Percentiles rank a stretch among this genome's conserved stretches.
Evolutionary conservation across 2,329 filamentous ascomycete species (phyloP).

Genomic region (Drechslerella stenobrocha): DNA sequence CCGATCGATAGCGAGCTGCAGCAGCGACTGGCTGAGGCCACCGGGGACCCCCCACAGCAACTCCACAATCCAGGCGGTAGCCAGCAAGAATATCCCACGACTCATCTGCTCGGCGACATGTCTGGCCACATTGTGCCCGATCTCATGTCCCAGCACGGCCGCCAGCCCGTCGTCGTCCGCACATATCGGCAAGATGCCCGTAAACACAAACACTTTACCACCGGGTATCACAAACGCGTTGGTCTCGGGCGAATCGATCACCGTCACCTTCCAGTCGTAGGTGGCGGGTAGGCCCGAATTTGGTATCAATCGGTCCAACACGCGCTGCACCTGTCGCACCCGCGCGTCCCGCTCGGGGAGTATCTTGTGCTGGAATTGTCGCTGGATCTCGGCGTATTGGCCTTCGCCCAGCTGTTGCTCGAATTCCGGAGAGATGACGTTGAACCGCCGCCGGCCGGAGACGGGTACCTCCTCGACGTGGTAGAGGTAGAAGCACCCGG

Average conservation of each 20-base stretch:
- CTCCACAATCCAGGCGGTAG: conserved; percentile 55
- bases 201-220: conserved; percentile 78
- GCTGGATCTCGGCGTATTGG: conserved; percentile 64
- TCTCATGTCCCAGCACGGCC: conserved; percentile 76
- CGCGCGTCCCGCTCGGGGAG: conserved; percentile 65
- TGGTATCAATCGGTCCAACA: conserved; percentile 69
- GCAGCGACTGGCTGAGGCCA: conserved; percentile 58
- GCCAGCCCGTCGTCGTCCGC: conserved; percentile 70
- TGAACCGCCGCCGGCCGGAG: conserved; percentile 73
- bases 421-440: conserved; percentile 64
- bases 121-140: conserved; percentile 74
- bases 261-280: conserved; percentile 69
- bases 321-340: conserved; percentile 63
- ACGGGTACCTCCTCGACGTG: conserved; percentile 74
- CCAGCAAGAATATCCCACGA: conserved; percentile 55
- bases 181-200: conserved; percentile 71
- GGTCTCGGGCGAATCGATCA: conserved; percentile 68
- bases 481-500: conserved; percentile 65
- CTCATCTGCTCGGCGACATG: conserved; percentile 69
- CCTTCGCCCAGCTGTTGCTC: conserved; percentile 63
- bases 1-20: conserved; percentile 67
- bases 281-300: conserved; percentile 65
- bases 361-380: conserved; percentile 62
- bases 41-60: conserved; percentile 53
- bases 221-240: conserved; percentile 80